Base-by-base conservation (phyloP, 2,329 filamentous ascomycete species). In the Ilyonectria sp. region DNA sequence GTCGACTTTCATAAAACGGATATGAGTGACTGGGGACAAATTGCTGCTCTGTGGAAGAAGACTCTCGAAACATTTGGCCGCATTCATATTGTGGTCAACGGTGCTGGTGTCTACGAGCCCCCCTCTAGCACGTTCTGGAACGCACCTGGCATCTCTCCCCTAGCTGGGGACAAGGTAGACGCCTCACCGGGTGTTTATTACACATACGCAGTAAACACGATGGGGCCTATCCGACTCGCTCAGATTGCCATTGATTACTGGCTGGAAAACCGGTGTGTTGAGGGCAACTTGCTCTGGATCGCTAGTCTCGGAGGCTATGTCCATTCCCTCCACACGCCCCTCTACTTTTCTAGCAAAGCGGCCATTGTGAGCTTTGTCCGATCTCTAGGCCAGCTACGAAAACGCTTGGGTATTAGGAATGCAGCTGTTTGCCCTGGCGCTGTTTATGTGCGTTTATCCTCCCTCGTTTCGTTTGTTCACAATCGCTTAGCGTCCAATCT, bases 81-180 rank as follows among this genome's bases (percentile, higher is more conserved):
- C 11, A 72, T 92, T 2, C 87, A 92, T 70, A 88, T 92, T 46
- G 78, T 92, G 1, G 81, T 91, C 13, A 91, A 91, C 71, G 87
- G 87, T 59, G 89, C 91, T 3, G 90, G 90, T 0, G 79, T 91
- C 11, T 78, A 75, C 15, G 78, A 79, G 58, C 74, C 78, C 2
- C 74, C 74, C 2, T 70, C 54, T 2, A 73, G 65, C 8, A 60
- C 68, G 8, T 79, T 79, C 57, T 79, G 76, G 76, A 65, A 74
- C 23, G 63, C 73, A 0, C 77, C 75, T 31, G 44, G 57, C 8
- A 33, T 60, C 26, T 60, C 47, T 9, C 57, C 35, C 40, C 47
- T 60, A 15, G 46, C 33, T 8, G 37, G 43, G 23, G 57, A 60
- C 29, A 29, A 53, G 33, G 46, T 49, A 13, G 17, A 60, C 17